A percentile compares a stretch with the other conserved stretches of the same genome.
These are phyloP conservation scores for Mucor mucedo DNA, from an alignment of 371 early-diverging fungal species.

Conservation along the genomic window DNA sequence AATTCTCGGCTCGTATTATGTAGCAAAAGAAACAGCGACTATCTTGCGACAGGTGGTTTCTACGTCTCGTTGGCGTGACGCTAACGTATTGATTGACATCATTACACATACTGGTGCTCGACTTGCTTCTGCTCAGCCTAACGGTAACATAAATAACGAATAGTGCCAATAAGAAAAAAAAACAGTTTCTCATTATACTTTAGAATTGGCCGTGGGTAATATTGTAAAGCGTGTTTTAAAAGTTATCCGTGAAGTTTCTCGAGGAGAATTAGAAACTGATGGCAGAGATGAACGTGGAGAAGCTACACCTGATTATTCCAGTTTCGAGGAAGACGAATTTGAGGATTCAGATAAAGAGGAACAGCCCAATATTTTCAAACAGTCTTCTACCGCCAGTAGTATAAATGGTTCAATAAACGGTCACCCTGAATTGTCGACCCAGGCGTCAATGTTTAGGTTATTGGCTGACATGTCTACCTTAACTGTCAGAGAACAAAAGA, in stretches of 20 bases:
- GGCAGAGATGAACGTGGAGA: constrained; percentile 14
- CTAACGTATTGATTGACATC: constrained; percentile 59
- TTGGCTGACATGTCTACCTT: constrained; percentile 54
- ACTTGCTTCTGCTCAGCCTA: constrained; percentile 84
- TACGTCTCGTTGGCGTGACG: constrained; percentile 74
- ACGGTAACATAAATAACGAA: constrained; percentile 43
- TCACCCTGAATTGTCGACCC: constrained; percentile 33
- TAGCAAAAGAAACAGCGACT: constrained; percentile 81
- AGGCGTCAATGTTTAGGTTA: constrained; percentile 69
- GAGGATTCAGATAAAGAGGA: constrained; percentile 7
- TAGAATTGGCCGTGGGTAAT: constrained; percentile 88
- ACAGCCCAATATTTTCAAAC: neutral
- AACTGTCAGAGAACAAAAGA: constrained; percentile 31
- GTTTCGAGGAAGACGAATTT: constrained; percentile 22
- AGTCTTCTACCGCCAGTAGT: constrained; percentile 11
- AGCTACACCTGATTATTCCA: constrained; percentile 10
- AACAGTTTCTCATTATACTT: neutral
- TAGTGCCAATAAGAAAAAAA: neutral
- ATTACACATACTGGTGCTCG: constrained; percentile 73
- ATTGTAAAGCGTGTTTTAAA: constrained; percentile 84
- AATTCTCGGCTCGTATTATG: constrained; percentile 75
- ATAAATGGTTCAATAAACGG: constrained; percentile 41
- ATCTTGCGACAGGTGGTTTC: constrained; percentile 82
- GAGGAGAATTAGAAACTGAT: constrained; percentile 46
- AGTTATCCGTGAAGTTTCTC: constrained; percentile 79